Evolutionary conservation across 306 rosid species (phyloP).

Genomic region (Sechiopsis laciniata): DNA sequence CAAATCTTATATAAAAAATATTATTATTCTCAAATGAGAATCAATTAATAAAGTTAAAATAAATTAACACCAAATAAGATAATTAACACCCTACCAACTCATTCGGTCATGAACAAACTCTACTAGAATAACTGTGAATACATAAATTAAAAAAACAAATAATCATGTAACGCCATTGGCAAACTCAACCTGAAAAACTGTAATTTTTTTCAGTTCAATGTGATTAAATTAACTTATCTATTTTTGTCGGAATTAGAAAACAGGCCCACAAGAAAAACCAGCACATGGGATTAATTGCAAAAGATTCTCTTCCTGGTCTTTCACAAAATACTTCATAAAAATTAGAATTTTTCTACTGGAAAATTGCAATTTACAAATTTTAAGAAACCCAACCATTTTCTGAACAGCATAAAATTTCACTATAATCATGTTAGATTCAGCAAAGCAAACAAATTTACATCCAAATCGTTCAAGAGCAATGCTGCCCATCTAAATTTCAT

Average conservation of each 20-base stretch:
- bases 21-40: no score
- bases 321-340: neutral
- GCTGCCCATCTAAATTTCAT: conserved; percentile 5
- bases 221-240: neutral
- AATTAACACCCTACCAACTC: no score
- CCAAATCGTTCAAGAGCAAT: neutral
- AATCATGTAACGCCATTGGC: no score
- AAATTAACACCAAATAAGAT: no score
- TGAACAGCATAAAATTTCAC: neutral
- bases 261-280: neutral
- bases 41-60: no score
- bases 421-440: conserved; percentile 2
- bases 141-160: no score
- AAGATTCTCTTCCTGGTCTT: neutral
- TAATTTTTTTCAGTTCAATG: no score
- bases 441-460: conserved; percentile 18
- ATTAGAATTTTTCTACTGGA: neutral
- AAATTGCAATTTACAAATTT: no score
- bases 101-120: no score
- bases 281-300: neutral
- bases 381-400: neutral
- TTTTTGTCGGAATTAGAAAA: neutral
- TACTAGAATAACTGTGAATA: neutral
- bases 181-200: neutral
- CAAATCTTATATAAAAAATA: no score